A percentile compares a stretch with the other conserved stretches of the same genome.
These are phyloP conservation scores for Neurospora terricola DNA, from an alignment of 495 filamentous ascomycete genomes.

Conservation along the genomic window DNA sequence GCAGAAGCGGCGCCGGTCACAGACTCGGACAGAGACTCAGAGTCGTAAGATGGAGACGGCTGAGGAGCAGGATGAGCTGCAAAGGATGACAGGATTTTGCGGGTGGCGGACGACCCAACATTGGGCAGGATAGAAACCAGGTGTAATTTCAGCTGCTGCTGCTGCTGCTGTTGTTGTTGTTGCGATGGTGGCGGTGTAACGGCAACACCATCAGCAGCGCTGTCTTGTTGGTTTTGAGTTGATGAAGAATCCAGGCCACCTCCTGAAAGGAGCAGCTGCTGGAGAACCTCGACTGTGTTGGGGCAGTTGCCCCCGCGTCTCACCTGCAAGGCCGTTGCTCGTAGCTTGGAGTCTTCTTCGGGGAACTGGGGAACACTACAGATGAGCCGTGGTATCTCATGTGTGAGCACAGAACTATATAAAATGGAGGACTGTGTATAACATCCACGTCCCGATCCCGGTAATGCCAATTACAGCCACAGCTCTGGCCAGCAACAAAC, in stretches of 20 bases:
- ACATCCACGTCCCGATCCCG: neutral
- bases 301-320: conserved; percentile 64
- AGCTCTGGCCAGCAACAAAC: neutral
- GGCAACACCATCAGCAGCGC: neutral
- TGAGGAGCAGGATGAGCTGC: neutral
- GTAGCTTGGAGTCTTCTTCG: conserved; percentile 60
- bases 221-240: neutral
- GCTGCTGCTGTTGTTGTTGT: neutral
- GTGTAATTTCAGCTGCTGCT: conserved; percentile 18
- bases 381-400: conserved; percentile 10
- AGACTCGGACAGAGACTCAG: conserved; percentile 9
- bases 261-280: conserved; percentile 39
- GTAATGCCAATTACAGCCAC: neutral
- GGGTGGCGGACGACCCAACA: conserved; percentile 22
- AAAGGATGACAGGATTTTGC: conserved; percentile 34
- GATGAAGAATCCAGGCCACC: neutral
- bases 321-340: conserved; percentile 46
- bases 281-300: conserved; percentile 59
- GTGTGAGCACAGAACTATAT: conserved; percentile 8
- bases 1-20: neutral
- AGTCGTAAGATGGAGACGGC: neutral
- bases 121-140: conserved; percentile 32
- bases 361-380: conserved; percentile 57
- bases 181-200: neutral
- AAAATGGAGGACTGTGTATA: conserved; percentile 1